phyloP scores from a whole-genome alignment of 345 rosid genomes.

The Populus pruinosa region DNA sequence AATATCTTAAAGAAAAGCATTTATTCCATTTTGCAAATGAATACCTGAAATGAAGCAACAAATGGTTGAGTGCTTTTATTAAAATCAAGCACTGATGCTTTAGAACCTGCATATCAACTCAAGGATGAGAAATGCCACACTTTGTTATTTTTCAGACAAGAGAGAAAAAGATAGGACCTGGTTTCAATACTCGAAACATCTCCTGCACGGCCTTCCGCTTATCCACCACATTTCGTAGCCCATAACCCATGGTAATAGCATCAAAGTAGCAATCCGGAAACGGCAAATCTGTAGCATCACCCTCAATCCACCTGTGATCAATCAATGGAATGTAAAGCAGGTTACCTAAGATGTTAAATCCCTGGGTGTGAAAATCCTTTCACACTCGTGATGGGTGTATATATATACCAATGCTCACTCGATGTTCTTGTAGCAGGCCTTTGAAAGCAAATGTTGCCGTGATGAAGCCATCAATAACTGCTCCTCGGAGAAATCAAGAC shows the following conservation, averaged over 20 bases:
- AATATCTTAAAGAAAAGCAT: background rate
- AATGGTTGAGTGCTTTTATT: slow-evolving; percentile 55
- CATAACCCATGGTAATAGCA: slow-evolving; percentile 88
- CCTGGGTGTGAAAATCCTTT: background rate
- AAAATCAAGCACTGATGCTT: slow-evolving; percentile 74
- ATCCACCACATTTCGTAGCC: slow-evolving; percentile 70
- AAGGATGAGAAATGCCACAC: background rate
- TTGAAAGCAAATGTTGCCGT: slow-evolving; percentile 42
- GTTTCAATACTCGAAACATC: slow-evolving; percentile 69
- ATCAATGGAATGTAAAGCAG: slow-evolving; percentile 2
- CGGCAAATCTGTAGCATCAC: slow-evolving; percentile 73
- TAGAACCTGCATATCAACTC: slow-evolving; percentile 49
- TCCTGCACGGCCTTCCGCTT: slow-evolving; percentile 57
- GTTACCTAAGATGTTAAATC: background rate
- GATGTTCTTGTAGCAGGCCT: slow-evolving; percentile 65
- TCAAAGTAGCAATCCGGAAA: slow-evolving; percentile 64
- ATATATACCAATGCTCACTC: slow-evolving; percentile 81
- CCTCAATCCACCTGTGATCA: slow-evolving; percentile 67
- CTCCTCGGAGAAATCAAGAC: slow-evolving; percentile 80
- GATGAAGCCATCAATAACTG: slow-evolving; percentile 67
- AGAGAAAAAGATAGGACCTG: slow-evolving; percentile 43
- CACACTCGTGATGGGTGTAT: background rate
- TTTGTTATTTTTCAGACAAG: background rate
- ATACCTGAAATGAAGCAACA: slow-evolving; percentile 65
- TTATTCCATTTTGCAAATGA: background rate